A percentile compares a stretch with the other conserved stretches of the same genome.
phyloP scores from a whole-genome alignment of 768 basidiomycete genomes.

The Flagelloscypha sp. region DNA sequence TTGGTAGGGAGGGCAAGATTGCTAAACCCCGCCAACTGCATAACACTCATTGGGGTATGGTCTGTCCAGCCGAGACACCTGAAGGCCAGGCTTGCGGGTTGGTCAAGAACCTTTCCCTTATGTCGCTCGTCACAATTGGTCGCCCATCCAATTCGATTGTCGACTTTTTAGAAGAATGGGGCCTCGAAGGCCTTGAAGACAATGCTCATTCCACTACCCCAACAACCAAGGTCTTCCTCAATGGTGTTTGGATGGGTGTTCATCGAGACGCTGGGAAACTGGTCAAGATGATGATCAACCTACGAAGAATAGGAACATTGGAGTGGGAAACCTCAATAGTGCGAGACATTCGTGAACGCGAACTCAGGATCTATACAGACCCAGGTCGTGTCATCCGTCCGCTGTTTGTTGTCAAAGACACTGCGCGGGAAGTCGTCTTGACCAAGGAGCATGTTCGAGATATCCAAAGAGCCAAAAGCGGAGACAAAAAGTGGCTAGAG shows the following conservation, averaged over 20 bases:
- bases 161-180: conserved; percentile 99
- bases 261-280: conserved; percentile 91
- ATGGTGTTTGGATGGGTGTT: conserved; percentile 99
- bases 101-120: conserved; percentile 95
- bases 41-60: conserved; percentile 99
- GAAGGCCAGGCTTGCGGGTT: conserved; percentile 99
- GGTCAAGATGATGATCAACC: conserved; percentile 86
- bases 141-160: conserved; percentile 93
- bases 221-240: conserved; percentile 95
- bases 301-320: conserved; percentile 91
- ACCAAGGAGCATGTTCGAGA: conserved; percentile 79
- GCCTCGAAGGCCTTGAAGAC: conserved; percentile 89
- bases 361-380: conserved; percentile 91
- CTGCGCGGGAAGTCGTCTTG: conserved; percentile 76
- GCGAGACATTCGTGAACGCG: conserved; percentile 93
- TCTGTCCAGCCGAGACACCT: conserved; percentile 98
- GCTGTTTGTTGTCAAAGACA: conserved; percentile 91
- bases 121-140: conserved; percentile 97
- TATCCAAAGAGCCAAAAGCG: conserved; percentile 50
- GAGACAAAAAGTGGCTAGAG: conserved; percentile 75
- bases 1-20: conserved; percentile 97
- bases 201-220: conserved; percentile 79
- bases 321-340: conserved; percentile 95
- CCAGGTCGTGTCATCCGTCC: conserved; percentile 96
- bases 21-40: conserved; percentile 98